Evolutionary conservation across 2,329 filamentous ascomycete genomes (phyloP).

Genomic region (Pyrenophora tritici-repentis): DNA sequence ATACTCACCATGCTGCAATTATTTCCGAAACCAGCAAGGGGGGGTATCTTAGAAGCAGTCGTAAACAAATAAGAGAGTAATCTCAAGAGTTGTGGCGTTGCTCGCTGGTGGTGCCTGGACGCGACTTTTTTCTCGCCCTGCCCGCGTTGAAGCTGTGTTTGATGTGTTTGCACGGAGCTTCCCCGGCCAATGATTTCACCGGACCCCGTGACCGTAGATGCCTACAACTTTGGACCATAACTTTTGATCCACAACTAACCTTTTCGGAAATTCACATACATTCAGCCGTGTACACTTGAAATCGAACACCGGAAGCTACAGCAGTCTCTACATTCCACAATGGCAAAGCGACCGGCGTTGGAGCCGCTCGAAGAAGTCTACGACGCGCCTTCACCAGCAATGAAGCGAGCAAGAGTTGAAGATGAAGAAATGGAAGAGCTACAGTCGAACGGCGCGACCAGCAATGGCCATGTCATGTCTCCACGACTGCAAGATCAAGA

Average conservation of each 20-base stretch:
- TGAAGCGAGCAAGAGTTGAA: constrained; percentile 55
- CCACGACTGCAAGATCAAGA: constrained; percentile 34
- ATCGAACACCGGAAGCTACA: background rate
- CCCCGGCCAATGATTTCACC: constrained; percentile 24
- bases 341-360: constrained; percentile 55
- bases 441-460: constrained; percentile 26
- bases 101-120: constrained; percentile 36
- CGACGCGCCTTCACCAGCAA: constrained; percentile 52
- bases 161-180: constrained; percentile 28
- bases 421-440: constrained; percentile 47
- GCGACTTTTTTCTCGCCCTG: constrained; percentile 43
- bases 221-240: constrained; percentile 19
- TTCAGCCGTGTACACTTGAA: background rate
- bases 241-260: constrained; percentile 1
- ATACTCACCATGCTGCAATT: constrained; percentile 39
- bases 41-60: background rate
- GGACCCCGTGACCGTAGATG: constrained; percentile 23
- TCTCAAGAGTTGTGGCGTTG: constrained; percentile 36
- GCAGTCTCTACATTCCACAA: constrained; percentile 23
- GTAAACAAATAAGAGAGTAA: constrained; percentile 37
- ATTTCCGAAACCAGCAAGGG: background rate
- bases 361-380: constrained; percentile 51
- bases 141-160: constrained; percentile 36
- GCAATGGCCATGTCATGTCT: constrained; percentile 40
- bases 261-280: background rate